These are phyloP conservation scores for Fusarium dimerum DNA, from an alignment of 2,329 filamentous ascomycete genomes.

Conservation along the genomic window DNA sequence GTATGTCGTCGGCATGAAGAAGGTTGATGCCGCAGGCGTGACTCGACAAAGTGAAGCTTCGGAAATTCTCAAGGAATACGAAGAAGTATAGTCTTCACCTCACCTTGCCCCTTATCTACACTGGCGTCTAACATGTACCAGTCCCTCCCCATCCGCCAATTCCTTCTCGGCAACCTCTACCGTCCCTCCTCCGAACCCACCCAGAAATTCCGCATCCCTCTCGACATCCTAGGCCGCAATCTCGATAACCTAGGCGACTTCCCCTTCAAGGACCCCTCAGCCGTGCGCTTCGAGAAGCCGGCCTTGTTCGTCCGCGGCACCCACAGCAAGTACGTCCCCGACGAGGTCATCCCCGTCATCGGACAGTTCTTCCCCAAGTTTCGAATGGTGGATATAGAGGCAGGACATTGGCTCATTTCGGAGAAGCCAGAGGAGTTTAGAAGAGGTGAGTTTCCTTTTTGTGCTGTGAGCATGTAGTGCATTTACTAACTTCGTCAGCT, in stretches of 20 bases:
- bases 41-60: slow-evolving; percentile 78
- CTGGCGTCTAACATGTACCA: background rate
- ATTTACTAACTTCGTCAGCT: slow-evolving; percentile 39
- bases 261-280: slow-evolving; percentile 74
- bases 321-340: slow-evolving; percentile 74
- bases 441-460: slow-evolving; percentile 53
- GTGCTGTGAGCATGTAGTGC: background rate
- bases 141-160: slow-evolving; percentile 80
- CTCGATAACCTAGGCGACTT: slow-evolving; percentile 84
- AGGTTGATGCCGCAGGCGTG: slow-evolving; percentile 69
- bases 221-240: slow-evolving; percentile 66
- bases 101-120: too few relatives aligned
- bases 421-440: slow-evolving; percentile 81
- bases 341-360: slow-evolving; percentile 77
- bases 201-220: slow-evolving; percentile 77
- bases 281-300: slow-evolving; percentile 70
- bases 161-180: slow-evolving; percentile 83
- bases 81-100: slow-evolving; percentile 38
- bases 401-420: slow-evolving; percentile 88
- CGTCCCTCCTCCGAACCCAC: slow-evolving; percentile 51
- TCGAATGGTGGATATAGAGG: slow-evolving; percentile 70
- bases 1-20: slow-evolving; percentile 83
- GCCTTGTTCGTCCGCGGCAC: slow-evolving; percentile 81
- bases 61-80: slow-evolving; percentile 72
- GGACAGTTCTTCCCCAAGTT: slow-evolving; percentile 83